Percentiles rank a stretch among this genome's conserved stretches.
Conservation (phyloP, 2,329 filamentous ascomycete genomes). For the Dactylellina parvicollis region DNA sequence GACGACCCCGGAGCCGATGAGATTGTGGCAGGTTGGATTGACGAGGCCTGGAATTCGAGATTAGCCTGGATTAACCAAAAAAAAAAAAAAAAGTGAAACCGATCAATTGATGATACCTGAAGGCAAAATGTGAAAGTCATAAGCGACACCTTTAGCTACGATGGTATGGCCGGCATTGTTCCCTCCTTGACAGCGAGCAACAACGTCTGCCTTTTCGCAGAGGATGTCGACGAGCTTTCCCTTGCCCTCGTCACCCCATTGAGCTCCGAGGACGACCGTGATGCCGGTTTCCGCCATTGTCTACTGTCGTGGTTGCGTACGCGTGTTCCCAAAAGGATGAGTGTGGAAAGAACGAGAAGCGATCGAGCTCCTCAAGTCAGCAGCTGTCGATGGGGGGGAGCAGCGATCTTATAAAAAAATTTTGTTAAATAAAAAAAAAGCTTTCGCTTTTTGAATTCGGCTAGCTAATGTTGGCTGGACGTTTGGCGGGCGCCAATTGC, state of each 20-base stretch:
- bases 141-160: constrained; percentile 62
- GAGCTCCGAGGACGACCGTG: constrained; percentile 69
- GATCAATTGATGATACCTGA: constrained; percentile 53
- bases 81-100: too few relatives aligned
- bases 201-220: constrained; percentile 66
- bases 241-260: constrained; percentile 71
- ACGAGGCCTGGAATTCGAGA: constrained; percentile 72
- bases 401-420: too few relatives aligned
- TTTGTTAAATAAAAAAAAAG: not conserved
- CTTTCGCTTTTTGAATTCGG: not conserved
- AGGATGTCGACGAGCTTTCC: constrained; percentile 71
- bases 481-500: not conserved
- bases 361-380: not conserved
- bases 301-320: not conserved
- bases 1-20: constrained; percentile 76
- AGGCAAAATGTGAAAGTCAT: constrained; percentile 70
- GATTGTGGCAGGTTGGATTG: constrained; percentile 75
- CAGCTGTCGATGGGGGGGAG: too few relatives aligned
- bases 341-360: not conserved
- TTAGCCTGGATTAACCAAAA: too few relatives aligned
- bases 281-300: constrained; percentile 39
- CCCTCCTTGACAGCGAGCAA: constrained; percentile 70
- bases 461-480: not conserved
- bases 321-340: not conserved
- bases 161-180: constrained; percentile 71